phyloP scores from a whole-genome alignment of 768 basidiomycete species.

The Boletus rex-veris region DNA sequence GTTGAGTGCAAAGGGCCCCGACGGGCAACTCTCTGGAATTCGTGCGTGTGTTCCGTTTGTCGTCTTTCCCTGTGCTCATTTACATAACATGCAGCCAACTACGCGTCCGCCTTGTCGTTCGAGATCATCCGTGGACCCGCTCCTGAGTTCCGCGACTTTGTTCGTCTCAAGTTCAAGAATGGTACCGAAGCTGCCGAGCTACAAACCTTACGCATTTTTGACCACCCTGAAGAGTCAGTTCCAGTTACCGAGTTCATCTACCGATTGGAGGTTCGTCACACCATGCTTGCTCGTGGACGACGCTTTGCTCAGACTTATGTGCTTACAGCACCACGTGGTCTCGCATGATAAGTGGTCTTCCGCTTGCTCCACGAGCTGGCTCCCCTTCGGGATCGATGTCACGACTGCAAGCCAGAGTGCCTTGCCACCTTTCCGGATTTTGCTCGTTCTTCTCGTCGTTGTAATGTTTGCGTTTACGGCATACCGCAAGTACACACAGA shows the following conservation, averaged over 20 bases:
- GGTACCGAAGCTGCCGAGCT: constrained; percentile 57
- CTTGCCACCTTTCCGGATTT: not conserved
- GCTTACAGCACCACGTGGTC: constrained; percentile 35
- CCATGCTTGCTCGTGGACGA: no score
- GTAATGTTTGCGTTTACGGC: constrained; percentile 9
- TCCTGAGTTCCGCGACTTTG: constrained; percentile 75
- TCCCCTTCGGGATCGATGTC: constrained; percentile 16
- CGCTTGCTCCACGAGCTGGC: constrained; percentile 34
- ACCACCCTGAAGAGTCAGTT: constrained; percentile 60
- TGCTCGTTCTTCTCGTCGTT: constrained; percentile 11
- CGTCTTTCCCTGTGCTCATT: not conserved
- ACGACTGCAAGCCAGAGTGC: not conserved
- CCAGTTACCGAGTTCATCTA: constrained; percentile 82
- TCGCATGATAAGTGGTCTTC: constrained; percentile 39
- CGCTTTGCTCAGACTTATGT: not conserved
- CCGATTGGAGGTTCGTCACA: constrained; percentile 60
- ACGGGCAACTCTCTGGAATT: constrained; percentile 57
- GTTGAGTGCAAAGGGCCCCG: constrained; percentile 50
- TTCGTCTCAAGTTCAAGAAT: constrained; percentile 82
- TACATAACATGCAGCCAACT: constrained; percentile 50
- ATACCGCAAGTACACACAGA: constrained; percentile 11
- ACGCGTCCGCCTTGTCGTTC: constrained; percentile 65
- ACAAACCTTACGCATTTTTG: constrained; percentile 65
- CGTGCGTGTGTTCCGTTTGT: constrained; percentile 44
- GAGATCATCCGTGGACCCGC: constrained; percentile 72